phyloP scores from a whole-genome alignment of 208 protist genomes.

The Herpetomonas tarakana region DNA sequence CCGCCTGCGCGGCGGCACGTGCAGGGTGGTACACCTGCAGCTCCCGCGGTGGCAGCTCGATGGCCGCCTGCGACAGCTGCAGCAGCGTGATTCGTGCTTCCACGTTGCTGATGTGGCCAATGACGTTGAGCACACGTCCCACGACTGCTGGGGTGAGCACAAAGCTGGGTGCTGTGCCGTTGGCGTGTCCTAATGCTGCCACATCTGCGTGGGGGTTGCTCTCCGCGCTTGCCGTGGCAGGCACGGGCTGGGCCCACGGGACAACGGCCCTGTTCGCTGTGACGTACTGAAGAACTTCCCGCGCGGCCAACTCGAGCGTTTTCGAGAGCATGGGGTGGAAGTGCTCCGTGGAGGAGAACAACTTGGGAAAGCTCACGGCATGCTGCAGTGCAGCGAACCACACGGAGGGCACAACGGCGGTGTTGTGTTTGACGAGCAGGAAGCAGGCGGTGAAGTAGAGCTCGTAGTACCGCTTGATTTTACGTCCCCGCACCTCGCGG shows the following conservation, averaged over 20 bases:
- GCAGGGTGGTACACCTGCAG: too few relatives aligned
- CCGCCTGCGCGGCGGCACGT: too few relatives aligned
- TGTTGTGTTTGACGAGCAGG: background rate
- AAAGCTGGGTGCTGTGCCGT: too few relatives aligned
- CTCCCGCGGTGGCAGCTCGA: too few relatives aligned
- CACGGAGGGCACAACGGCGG: conserved; percentile 14
- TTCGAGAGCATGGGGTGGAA: background rate
- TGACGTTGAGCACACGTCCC: background rate
- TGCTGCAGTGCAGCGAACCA: conserved; percentile 10
- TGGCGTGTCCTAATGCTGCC: too few relatives aligned
- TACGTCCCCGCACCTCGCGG: background rate
- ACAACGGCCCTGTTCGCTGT: conserved; percentile 24
- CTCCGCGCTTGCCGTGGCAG: too few relatives aligned
- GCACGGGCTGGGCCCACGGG: too few relatives aligned
- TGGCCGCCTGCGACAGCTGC: background rate
- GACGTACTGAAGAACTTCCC: conserved; percentile 17
- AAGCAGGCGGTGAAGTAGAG: background rate
- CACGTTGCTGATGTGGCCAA: background rate
- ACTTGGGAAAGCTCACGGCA: background rate
- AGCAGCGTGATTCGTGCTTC: background rate
- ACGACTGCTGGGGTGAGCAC: background rate
- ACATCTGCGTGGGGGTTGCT: too few relatives aligned
- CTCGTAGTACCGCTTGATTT: background rate
- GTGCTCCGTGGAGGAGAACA: background rate
- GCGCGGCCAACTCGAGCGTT: background rate